Conservation (phyloP, 441 rosid genomes). For the Arabidopsis hybrid region DNA sequence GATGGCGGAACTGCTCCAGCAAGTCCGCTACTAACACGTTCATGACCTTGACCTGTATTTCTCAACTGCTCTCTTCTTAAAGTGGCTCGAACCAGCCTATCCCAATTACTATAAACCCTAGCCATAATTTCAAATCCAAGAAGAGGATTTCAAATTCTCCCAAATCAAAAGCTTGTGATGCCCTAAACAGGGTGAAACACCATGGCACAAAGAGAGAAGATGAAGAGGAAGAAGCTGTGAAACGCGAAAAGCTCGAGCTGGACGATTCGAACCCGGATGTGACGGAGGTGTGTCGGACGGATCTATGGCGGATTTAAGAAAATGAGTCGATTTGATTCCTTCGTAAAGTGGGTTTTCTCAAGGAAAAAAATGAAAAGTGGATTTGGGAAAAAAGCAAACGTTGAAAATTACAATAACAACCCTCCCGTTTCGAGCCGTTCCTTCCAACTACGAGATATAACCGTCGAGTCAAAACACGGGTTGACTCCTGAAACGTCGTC, state of each 20-base stretch:
- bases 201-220: slow-evolving; percentile 21
- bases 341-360: slow-evolving; percentile 31
- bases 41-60: slow-evolving; percentile 65
- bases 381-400: not conserved
- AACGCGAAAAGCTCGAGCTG: slow-evolving; percentile 26
- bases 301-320: slow-evolving; percentile 46
- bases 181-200: slow-evolving; percentile 42
- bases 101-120: slow-evolving; percentile 81
- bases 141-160: slow-evolving; percentile 29
- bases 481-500: slow-evolving; percentile 18
- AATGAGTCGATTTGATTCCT: slow-evolving; percentile 41
- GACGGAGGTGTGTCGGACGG: slow-evolving; percentile 45
- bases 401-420: slow-evolving; percentile 13
- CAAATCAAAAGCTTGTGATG: slow-evolving; percentile 21
- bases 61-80: slow-evolving; percentile 80
- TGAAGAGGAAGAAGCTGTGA: not conserved
- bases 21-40: slow-evolving; percentile 71
- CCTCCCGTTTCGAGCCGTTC: slow-evolving; percentile 12
- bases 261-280: slow-evolving; percentile 39
- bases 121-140: slow-evolving; percentile 56
- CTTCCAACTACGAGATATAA: slow-evolving; percentile 9
- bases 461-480: slow-evolving; percentile 41
- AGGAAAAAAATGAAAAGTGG: not conserved
- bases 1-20: slow-evolving; percentile 92
- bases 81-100: slow-evolving; percentile 87